Percentiles rank a stretch among this genome's conserved stretches.
These are phyloP conservation scores for Stagonosporopsis rhizophila DNA, from an alignment of 2,329 filamentous ascomycete species.

Conservation along the genomic window DNA sequence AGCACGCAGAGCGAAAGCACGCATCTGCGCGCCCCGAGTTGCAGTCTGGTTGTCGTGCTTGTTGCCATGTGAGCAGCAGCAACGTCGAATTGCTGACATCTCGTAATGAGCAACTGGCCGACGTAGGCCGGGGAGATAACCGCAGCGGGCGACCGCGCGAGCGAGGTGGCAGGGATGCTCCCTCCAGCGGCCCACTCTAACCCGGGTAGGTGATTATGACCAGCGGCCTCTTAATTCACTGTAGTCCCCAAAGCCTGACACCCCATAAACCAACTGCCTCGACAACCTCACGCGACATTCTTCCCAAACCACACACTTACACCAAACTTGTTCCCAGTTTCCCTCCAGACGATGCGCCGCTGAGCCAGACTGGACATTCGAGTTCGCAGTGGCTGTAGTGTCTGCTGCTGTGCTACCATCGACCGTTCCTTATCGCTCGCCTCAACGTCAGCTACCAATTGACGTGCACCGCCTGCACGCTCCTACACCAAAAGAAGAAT, in stretches of 20 bases:
- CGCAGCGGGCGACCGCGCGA: slow-evolving; percentile 7
- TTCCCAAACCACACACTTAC: slow-evolving; percentile 14
- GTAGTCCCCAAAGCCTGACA: slow-evolving; percentile 20
- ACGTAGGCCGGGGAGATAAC: slow-evolving; percentile 10
- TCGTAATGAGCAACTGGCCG: slow-evolving; percentile 16
- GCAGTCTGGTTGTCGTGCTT: neutral
- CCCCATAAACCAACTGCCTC: slow-evolving; percentile 18
- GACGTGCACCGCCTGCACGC: slow-evolving; percentile 22
- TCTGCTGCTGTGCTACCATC: slow-evolving; percentile 43
- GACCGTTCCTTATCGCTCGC: slow-evolving; percentile 43
- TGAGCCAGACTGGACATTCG: slow-evolving; percentile 25
- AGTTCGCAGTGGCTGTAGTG: slow-evolving; percentile 30
- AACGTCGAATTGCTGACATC: slow-evolving; percentile 4
- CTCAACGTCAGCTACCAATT: slow-evolving; percentile 44
- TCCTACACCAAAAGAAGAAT: slow-evolving; percentile 25
- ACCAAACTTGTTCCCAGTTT: neutral
- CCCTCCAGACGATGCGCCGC: slow-evolving; percentile 30
- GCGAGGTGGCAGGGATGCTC: slow-evolving; percentile 12
- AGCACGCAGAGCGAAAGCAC: neutral
- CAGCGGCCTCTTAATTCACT: slow-evolving; percentile 19
- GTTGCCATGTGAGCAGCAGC: neutral
- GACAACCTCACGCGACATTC: slow-evolving; percentile 26
- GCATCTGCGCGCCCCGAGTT: neutral
- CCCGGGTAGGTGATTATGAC: slow-evolving; percentile 6
- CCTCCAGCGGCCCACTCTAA: neutral